These are phyloP conservation scores for Madurella mycetomatis DNA, from an alignment of 2,329 filamentous ascomycete species.

Conservation along the genomic window DNA sequence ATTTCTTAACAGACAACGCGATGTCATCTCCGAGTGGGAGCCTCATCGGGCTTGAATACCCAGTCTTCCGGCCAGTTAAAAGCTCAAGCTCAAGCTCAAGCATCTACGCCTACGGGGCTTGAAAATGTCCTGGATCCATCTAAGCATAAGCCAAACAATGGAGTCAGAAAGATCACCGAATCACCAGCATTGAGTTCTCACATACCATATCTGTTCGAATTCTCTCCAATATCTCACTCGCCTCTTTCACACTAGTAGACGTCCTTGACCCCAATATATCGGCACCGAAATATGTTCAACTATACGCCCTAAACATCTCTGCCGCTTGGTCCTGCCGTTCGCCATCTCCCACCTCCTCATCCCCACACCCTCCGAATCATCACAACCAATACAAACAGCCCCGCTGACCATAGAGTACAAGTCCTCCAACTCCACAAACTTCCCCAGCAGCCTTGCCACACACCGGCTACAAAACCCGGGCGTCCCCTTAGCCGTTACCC, in stretches of 20 bases:
- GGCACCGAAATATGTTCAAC: constrained; percentile 9
- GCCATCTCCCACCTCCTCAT: not conserved
- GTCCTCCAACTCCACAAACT: constrained; percentile 16
- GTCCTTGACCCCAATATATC: not conserved
- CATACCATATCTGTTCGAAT: constrained; percentile 12
- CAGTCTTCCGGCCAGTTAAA: constrained; percentile 13
- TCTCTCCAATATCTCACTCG: constrained; percentile 9
- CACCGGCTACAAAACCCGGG: constrained; percentile 14
- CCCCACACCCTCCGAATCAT: not conserved
- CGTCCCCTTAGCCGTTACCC: not conserved
- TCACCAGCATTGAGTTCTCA: not conserved
- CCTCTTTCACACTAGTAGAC: not conserved
- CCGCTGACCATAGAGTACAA: constrained; percentile 16
- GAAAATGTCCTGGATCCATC: constrained; percentile 6
- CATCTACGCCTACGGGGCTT: constrained; percentile 7
- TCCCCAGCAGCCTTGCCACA: constrained; percentile 11
- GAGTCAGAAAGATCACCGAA: too few relatives aligned
- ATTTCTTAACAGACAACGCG: too few relatives aligned
- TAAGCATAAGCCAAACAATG: not conserved
- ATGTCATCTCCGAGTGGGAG: too few relatives aligned
- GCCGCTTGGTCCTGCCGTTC: not conserved
- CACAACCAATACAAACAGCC: constrained; percentile 1
- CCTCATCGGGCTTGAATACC: not conserved
- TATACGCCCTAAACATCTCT: constrained; percentile 11
- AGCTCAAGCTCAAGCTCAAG: constrained; percentile 13